These are phyloP conservation scores for Macrophomina pseudophaseolina DNA, from an alignment of 2,329 filamentous ascomycete genomes.

Conservation along the genomic window DNA sequence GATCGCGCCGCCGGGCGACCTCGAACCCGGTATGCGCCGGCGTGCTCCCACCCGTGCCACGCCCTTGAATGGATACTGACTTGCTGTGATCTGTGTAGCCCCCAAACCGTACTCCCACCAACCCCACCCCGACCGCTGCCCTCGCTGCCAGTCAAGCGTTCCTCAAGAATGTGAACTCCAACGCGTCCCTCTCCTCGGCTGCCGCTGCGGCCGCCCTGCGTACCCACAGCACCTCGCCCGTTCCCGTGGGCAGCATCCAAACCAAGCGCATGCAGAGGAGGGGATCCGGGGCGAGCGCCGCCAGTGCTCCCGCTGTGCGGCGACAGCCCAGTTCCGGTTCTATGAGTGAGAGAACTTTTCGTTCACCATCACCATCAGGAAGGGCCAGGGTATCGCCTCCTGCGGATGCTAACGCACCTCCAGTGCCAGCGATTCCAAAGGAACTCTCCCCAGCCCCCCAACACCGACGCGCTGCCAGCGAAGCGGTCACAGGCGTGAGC, in stretches of 20 bases:
- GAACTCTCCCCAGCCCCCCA: conserved; percentile 43
- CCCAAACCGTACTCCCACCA: conserved; percentile 29
- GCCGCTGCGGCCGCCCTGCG: conserved; percentile 86
- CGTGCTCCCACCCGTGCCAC: conserved; percentile 28
- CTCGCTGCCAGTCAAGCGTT: conserved; percentile 84
- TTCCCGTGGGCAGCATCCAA: conserved; percentile 79
- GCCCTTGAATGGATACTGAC: conserved; percentile 26
- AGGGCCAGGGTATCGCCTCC: conserved; percentile 32
- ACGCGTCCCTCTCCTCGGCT: conserved; percentile 75
- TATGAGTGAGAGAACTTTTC: conserved; percentile 88
- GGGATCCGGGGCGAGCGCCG: conserved; percentile 63
- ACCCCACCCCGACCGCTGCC: conserved; percentile 72
- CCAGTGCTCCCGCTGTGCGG: conserved; percentile 45
- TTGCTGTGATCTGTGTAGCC: conserved; percentile 36
- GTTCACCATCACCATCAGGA: conserved; percentile 65
- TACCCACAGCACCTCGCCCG: conserved; percentile 77
- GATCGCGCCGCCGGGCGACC: conserved; percentile 36
- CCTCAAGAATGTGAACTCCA: conserved; percentile 68
- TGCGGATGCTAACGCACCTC: conserved; percentile 60
- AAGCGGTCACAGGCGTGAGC: conserved; percentile 54
- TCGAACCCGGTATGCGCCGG: conserved; percentile 42
- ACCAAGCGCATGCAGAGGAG: conserved; percentile 84
- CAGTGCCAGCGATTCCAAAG: conserved; percentile 75
- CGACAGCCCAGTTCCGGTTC: conserved; percentile 71
- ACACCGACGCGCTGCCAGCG: conserved; percentile 52